phyloP scores from a whole-genome alignment of 129 eudicot genomes.

The Flaveria sonorensis region DNA sequence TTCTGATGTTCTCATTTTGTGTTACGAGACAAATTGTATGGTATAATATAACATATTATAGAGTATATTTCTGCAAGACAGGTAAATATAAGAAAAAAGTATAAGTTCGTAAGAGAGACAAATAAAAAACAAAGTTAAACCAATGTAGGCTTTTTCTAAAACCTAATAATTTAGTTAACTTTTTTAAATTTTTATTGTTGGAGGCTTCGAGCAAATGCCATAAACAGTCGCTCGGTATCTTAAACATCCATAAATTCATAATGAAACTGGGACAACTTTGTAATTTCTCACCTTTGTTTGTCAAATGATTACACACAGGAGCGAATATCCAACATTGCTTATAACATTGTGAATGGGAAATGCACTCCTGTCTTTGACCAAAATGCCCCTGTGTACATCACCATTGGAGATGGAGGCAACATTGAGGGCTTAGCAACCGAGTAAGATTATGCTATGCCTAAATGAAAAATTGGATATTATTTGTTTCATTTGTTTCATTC shows the following conservation, averaged over 20 bases:
- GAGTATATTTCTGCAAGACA: too few relatives aligned
- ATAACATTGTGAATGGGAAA: slow-evolving; percentile 59
- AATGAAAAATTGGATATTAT: not conserved
- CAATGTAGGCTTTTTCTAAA: not conserved
- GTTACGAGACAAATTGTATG: not conserved
- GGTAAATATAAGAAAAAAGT: too few relatives aligned
- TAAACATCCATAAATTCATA: not conserved
- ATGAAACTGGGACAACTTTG: not conserved
- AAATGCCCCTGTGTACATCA: slow-evolving; percentile 67
- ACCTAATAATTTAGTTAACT: not conserved
- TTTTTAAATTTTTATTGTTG: not conserved
- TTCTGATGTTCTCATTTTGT: not conserved
- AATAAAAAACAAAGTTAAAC: too few relatives aligned
- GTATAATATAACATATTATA: too few relatives aligned
- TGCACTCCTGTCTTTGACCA: slow-evolving; percentile 49
- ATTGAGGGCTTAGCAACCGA: slow-evolving; percentile 58
- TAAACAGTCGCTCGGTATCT: not conserved
- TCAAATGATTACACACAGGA: slow-evolving; percentile 32
- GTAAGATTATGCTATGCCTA: slow-evolving; percentile 32
- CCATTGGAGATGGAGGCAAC: slow-evolving; percentile 72
- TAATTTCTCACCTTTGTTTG: not conserved
- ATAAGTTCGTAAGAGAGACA: too few relatives aligned
- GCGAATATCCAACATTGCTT: slow-evolving; percentile 61
- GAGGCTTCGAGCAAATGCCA: too few relatives aligned
- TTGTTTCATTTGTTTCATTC: not conserved